Evolutionary conservation across 371 early-diverging fungal species (phyloP).

Genomic region (Mortierella sp.): DNA sequence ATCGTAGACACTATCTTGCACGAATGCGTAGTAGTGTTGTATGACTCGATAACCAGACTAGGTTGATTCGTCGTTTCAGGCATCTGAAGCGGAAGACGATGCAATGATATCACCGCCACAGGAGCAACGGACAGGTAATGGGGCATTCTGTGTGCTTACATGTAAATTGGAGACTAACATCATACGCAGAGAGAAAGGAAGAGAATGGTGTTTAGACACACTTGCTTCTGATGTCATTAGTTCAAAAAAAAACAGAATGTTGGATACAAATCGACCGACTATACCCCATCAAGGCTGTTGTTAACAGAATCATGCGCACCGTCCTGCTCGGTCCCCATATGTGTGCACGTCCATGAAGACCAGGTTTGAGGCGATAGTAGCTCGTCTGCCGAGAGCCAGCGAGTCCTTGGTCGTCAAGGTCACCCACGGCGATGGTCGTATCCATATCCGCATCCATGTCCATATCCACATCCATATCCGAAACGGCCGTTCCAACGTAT

Average conservation of each 20-base stretch:
- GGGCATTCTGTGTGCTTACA: too few relatives aligned
- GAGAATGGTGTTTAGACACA: too few relatives aligned
- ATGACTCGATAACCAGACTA: too few relatives aligned
- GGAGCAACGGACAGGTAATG: too few relatives aligned
- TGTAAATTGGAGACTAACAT: constrained; percentile 45
- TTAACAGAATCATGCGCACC: constrained; percentile 39
- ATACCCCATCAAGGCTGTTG: constrained; percentile 52
- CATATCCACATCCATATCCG: too few relatives aligned
- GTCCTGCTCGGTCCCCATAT: constrained; percentile 42
- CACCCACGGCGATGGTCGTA: neutral
- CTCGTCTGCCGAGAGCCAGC: too few relatives aligned
- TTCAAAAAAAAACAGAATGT: neutral
- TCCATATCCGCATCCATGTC: neutral
- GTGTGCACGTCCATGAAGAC: constrained; percentile 44
- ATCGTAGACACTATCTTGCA: too few relatives aligned
- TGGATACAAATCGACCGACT: neutral
- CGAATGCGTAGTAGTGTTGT: too few relatives aligned
- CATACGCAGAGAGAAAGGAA: neutral
- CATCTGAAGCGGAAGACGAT: too few relatives aligned
- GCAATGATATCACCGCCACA: constrained; percentile 34
- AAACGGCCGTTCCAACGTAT: too few relatives aligned
- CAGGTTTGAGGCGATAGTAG: constrained; percentile 8
- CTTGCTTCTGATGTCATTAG: too few relatives aligned
- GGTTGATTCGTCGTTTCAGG: too few relatives aligned
- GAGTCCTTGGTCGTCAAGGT: neutral